Evolutionary conservation across 2,329 filamentous ascomycete species (phyloP), one percentile per base, ranked within the genome.

Genomic region (Botrytis porri): DNA sequence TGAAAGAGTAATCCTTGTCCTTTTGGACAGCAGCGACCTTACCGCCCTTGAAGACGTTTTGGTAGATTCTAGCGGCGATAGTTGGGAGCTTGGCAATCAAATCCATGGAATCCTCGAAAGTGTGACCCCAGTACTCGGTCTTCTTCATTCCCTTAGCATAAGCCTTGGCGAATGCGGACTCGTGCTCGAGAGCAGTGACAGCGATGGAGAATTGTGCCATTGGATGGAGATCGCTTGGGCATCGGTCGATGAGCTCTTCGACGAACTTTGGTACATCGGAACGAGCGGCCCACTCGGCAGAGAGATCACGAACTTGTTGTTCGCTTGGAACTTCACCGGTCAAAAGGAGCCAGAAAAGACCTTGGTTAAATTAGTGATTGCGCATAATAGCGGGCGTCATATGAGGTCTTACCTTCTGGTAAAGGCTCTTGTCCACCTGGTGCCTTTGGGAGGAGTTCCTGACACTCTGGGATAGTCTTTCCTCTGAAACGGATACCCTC

Each of bases 11-110:
- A 84, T 99, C 96, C 93, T 98, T 96, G 88, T 98, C 95, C 89
- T 97, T 97, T 89, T 98, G 92, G 84, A 97, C 90, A 72, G 94
- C 84, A 75, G 94, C 93, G 79, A 99, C 95, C 92, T 98, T 98
- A 87, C 96, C 96, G 82, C 97, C 96, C 91, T 98, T 98, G 93
- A 97, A 99, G 84, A 98, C 92, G 85, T 99, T 99, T 88, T 97
- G 96, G 92, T 99, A 99, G 89, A 99, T 99, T 87, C 94, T 94
- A 77, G 96, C 88, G 77, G 96, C 96, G 81, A 99, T 98, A 84
- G 94, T 98, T 83, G 96, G 96, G 80, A 99, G 93, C 92, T 98
- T 98, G 83, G 96, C 96, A 84, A 99, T 99, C 84, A 99, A 88
- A 86, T 99, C 95, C 95, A 99, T 98, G 76, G 95, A 96, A 87